Conservation (phyloP, 331 rosid genomes). For the Rosa hybrid region DNA sequence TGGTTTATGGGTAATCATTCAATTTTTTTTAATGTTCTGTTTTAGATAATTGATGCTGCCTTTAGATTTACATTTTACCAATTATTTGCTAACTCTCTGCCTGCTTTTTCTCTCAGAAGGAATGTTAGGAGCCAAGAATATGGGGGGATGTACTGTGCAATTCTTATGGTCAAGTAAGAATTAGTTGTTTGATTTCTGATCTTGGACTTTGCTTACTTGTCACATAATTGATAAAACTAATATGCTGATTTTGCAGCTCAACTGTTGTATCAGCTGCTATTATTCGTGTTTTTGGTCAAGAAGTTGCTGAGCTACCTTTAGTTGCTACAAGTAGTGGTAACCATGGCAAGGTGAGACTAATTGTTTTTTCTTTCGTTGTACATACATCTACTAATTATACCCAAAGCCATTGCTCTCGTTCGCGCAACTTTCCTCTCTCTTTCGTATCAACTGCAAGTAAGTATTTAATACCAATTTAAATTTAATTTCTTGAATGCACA, state of each 20-base stretch:
- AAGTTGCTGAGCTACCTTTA: conserved; percentile 88
- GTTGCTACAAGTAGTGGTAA: conserved; percentile 82
- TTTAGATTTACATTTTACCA: conserved; percentile 5
- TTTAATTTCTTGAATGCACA: conserved; percentile 28
- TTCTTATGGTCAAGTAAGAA: conserved; percentile 80
- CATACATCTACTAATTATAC: not conserved
- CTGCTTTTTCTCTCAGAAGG: conserved; percentile 49
- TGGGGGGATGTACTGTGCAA: conserved; percentile 95
- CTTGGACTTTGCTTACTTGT: not conserved
- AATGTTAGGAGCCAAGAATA: conserved; percentile 81
- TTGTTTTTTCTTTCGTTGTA: no score
- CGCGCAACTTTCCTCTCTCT: not conserved
- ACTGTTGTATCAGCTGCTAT: conserved; percentile 88
- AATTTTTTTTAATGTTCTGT: not conserved
- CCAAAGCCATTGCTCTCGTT: not conserved
- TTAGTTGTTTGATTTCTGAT: conserved; percentile 22
- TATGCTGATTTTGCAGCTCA: conserved; percentile 61
- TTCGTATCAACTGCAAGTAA: conserved; percentile 1
- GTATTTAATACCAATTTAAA: conserved; percentile 1
- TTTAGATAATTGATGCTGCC: conserved; percentile 23
- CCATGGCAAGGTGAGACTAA: conserved; percentile 77
- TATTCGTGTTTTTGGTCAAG: conserved; percentile 82
- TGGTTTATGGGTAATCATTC: conserved; percentile 85
- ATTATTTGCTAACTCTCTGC: conserved; percentile 7
- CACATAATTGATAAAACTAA: conserved; percentile 21